These are phyloP conservation scores for Lentinus tigrinus DNA, from an alignment of 768 basidiomycete species.

Conservation along the genomic window DNA sequence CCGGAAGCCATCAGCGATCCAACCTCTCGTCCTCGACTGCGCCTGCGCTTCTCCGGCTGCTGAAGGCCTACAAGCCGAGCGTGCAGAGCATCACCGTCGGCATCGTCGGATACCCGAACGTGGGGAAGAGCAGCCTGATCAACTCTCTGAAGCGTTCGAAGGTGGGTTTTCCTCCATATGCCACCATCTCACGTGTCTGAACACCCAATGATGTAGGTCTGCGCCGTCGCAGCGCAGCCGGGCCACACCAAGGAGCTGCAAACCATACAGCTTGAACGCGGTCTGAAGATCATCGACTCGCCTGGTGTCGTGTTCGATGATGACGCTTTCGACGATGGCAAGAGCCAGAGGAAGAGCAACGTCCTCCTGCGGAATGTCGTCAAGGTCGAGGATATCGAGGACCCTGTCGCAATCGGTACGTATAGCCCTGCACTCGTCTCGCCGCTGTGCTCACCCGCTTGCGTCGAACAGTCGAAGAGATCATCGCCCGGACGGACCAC, in stretches of 20 bases:
- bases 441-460: not conserved
- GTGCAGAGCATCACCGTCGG: conserved; percentile 79
- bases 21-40: conserved; percentile 80
- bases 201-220: conserved; percentile 50
- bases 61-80: conserved; percentile 80
- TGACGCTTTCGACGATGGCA: conserved; percentile 52
- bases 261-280: conserved; percentile 88
- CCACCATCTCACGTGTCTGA: not conserved
- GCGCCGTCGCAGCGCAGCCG: conserved; percentile 90
- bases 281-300: conserved; percentile 89
- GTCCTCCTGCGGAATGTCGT: conserved; percentile 85
- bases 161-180: conserved; percentile 41
- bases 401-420: conserved; percentile 86
- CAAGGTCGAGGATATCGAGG: conserved; percentile 87
- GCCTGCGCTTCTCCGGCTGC: conserved; percentile 72
- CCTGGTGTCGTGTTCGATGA: conserved; percentile 98
- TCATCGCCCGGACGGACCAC: conserved; percentile 67
- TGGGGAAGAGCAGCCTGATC: conserved; percentile 93
- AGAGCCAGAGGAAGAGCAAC: conserved; percentile 45
- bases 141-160: conserved; percentile 88
- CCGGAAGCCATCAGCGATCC: conserved; percentile 71
- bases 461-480: conserved; percentile 71
- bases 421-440: not conserved
- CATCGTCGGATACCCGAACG: conserved; percentile 96
- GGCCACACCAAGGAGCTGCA: conserved; percentile 94